phyloP scores from a whole-genome alignment of 2,329 filamentous ascomycete genomes.

The Pseudonectria buxi region DNA sequence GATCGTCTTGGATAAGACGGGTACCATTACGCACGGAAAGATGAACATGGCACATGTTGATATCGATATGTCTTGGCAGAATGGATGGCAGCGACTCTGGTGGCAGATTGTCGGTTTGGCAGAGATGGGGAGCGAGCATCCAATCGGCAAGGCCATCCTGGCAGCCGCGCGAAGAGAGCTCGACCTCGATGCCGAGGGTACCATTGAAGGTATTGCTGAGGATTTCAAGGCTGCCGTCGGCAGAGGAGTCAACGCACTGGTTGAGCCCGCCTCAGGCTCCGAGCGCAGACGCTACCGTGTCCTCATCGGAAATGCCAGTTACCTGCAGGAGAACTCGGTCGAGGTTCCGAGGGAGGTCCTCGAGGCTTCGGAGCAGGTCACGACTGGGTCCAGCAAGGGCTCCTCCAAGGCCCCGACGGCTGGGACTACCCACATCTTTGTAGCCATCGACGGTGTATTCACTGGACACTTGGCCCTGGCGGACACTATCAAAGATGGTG shows the following conservation, averaged over 20 bases:
- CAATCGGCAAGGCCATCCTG: constrained; percentile 85
- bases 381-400: constrained; percentile 34
- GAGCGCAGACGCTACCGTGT: constrained; percentile 68
- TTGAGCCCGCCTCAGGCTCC: constrained; percentile 67
- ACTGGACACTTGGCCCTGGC: constrained; percentile 77
- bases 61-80: constrained; percentile 63
- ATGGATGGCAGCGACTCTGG: constrained; percentile 69
- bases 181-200: constrained; percentile 61
- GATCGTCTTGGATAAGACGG: constrained; percentile 92
- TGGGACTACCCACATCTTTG: constrained; percentile 85
- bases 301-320: constrained; percentile 76
- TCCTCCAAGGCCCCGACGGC: constrained; percentile 37
- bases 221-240: constrained; percentile 81
- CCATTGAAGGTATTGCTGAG: constrained; percentile 75
- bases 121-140: constrained; percentile 93
- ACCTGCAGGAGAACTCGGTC: constrained; percentile 65
- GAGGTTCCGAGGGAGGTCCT: constrained; percentile 57
- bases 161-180: constrained; percentile 68
- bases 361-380: constrained; percentile 54
- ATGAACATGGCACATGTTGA: constrained; percentile 80
- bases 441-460: constrained; percentile 77
- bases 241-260: constrained; percentile 72
- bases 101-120: constrained; percentile 95
- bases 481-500: constrained; percentile 86
- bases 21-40: constrained; percentile 87